Evolutionary conservation across 768 basidiomycete genomes (phyloP).

Genomic region (Naganishia antarctica): DNA sequence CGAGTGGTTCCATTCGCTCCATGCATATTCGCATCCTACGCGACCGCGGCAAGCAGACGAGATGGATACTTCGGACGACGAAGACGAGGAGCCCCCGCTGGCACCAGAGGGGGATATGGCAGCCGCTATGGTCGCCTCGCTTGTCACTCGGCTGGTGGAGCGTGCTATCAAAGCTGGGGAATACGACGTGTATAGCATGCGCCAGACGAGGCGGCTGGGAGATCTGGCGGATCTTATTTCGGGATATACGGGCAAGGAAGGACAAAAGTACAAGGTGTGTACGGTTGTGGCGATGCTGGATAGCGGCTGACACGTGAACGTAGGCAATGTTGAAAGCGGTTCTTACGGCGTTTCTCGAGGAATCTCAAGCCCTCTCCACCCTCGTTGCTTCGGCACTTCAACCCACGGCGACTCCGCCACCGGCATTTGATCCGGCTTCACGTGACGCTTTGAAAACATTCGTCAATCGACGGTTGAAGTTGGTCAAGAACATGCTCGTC

Average conservation of each 20-base stretch:
- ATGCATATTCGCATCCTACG: constrained; percentile 64
- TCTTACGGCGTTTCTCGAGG: constrained; percentile 56
- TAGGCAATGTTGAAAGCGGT: constrained; percentile 58
- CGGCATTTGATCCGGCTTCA: constrained; percentile 70
- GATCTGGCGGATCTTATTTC: constrained; percentile 78
- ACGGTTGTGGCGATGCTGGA: not conserved
- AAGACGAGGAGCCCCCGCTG: constrained; percentile 59
- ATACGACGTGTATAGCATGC: constrained; percentile 72
- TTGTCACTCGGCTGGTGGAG: constrained; percentile 68
- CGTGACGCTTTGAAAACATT: constrained; percentile 68
- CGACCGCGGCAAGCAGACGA: constrained; percentile 17
- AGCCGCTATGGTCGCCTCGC: constrained; percentile 78
- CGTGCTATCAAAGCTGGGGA: constrained; percentile 73
- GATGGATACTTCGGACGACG: constrained; percentile 45
- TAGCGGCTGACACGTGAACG: constrained; percentile 3
- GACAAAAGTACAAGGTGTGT: constrained; percentile 52
- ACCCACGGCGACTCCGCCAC: constrained; percentile 39
- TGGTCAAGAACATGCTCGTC: constrained; percentile 65
- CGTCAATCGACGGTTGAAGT: constrained; percentile 63
- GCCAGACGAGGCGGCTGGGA: constrained; percentile 59
- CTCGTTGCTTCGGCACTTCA: constrained; percentile 34
- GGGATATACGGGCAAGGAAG: constrained; percentile 62
- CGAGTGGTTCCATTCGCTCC: constrained; percentile 72
- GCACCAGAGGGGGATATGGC: constrained; percentile 83
- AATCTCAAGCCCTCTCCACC: constrained; percentile 49